Evolutionary conservation across 2,329 filamentous ascomycete genomes (phyloP).

Genomic region (Penicillium psychrosexuale): DNA sequence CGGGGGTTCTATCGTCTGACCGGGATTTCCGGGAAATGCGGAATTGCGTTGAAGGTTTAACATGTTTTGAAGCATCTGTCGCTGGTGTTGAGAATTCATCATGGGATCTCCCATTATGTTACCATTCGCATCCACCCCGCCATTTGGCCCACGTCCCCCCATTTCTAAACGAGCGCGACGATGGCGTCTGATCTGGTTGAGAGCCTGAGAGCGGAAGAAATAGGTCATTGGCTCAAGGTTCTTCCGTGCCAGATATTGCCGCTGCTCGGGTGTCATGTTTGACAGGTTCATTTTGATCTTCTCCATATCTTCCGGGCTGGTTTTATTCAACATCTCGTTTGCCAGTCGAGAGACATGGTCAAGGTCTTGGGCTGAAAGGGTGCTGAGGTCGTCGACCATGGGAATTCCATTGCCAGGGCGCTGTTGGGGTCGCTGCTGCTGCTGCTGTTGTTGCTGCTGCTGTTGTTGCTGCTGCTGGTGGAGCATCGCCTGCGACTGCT

Average conservation of each 20-base stretch:
- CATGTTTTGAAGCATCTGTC: conserved; percentile 43
- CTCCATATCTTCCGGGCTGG: conserved; percentile 46
- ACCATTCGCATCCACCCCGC: conserved; percentile 29
- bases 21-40: conserved; percentile 32
- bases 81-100: conserved; percentile 38
- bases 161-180: conserved; percentile 34
- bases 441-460: conserved; percentile 13
- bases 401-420: conserved; percentile 27
- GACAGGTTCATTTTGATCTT: conserved; percentile 48
- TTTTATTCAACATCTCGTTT: conserved; percentile 46
- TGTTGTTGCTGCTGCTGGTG: conserved; percentile 24
- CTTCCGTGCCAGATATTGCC: conserved; percentile 44
- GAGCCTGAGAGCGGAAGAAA: conserved; percentile 51
- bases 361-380: conserved; percentile 41
- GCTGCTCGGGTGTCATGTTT: conserved; percentile 48
- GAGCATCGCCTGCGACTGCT: conserved; percentile 29
- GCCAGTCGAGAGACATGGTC: conserved; percentile 48
- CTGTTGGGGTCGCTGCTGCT: conserved; percentile 34
- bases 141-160: conserved; percentile 30
- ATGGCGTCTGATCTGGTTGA: conserved; percentile 41
- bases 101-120: conserved; percentile 38
- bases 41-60: conserved; percentile 41
- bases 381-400: conserved; percentile 35
- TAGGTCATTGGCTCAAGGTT: conserved; percentile 51
- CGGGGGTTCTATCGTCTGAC: conserved; percentile 31